A percentile compares a stretch with the other conserved stretches of the same genome.
phyloP scores from a whole-genome alignment of 768 basidiomycete genomes.

The Naganishia randhawae region DNA sequence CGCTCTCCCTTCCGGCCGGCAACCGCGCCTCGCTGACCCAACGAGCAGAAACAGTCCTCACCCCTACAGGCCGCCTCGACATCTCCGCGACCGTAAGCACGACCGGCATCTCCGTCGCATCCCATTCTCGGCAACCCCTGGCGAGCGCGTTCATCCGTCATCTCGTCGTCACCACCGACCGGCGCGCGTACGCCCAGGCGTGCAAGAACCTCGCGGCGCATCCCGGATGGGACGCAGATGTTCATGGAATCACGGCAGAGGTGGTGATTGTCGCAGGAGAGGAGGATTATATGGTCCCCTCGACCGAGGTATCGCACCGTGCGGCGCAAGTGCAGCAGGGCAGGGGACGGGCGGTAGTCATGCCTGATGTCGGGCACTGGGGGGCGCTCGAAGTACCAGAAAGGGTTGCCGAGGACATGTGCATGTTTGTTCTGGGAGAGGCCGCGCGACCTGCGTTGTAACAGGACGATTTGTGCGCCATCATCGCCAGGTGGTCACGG shows the following conservation, averaged over 20 bases:
- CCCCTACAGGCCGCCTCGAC: background rate
- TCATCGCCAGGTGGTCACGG: no score
- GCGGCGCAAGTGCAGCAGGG: slow-evolving; percentile 4
- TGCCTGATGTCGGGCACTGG: slow-evolving; percentile 26
- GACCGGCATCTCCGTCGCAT: slow-evolving; percentile 17
- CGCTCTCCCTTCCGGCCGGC: slow-evolving; percentile 1
- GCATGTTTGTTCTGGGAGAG: slow-evolving; percentile 2
- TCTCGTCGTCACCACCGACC: slow-evolving; percentile 21
- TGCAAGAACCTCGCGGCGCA: slow-evolving; percentile 14
- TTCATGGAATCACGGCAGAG: background rate
- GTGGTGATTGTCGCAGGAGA: slow-evolving; percentile 22
- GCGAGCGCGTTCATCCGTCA: slow-evolving; percentile 22
- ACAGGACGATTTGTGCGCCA: no score
- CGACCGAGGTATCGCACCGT: background rate
- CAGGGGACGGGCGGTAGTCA: slow-evolving; percentile 1
- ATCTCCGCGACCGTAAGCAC: slow-evolving; percentile 19
- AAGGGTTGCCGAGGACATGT: slow-evolving; percentile 16
- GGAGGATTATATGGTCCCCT: slow-evolving; percentile 25
- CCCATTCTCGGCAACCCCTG: slow-evolving; percentile 2
- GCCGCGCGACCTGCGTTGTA: background rate
- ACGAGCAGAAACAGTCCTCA: background rate
- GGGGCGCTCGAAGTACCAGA: slow-evolving; percentile 25
- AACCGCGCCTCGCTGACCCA: background rate
- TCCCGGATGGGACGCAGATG: slow-evolving; percentile 16
- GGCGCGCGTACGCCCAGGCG: slow-evolving; percentile 4